Percentiles rank a stretch among this genome's conserved stretches.
Conservation (phyloP, 768 basidiomycete species). For the Serendipita sp. region DNA sequence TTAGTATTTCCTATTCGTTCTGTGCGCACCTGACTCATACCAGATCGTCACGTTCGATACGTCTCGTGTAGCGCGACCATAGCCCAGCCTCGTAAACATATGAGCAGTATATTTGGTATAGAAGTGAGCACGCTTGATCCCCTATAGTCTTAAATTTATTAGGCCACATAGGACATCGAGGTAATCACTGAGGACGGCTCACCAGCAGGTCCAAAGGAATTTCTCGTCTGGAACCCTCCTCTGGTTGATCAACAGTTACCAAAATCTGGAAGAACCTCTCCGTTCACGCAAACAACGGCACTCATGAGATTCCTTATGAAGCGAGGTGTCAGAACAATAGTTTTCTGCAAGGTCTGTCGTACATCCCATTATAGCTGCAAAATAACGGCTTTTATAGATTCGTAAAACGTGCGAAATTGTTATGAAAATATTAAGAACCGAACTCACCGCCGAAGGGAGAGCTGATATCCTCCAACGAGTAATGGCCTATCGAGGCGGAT, state of each 20-base stretch:
- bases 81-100: constrained; percentile 52
- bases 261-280: constrained; percentile 35
- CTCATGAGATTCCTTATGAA: constrained; percentile 74
- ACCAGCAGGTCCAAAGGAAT: constrained; percentile 65
- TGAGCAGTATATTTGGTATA: constrained; percentile 61
- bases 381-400: constrained; percentile 29
- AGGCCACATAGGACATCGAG: constrained; percentile 31
- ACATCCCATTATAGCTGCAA: neutral
- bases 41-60: constrained; percentile 44
- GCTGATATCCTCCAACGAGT: constrained; percentile 59
- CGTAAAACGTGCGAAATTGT: constrained; percentile 72
- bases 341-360: constrained; percentile 68
- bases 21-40: neutral
- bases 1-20: constrained; percentile 20
- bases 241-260: constrained; percentile 38
- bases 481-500: constrained; percentile 75
- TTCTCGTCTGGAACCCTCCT: constrained; percentile 61
- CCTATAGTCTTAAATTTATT: neutral
- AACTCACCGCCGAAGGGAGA: constrained; percentile 58
- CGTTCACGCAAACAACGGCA: constrained; percentile 50
- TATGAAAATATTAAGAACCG: constrained; percentile 59
- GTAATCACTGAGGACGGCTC: constrained; percentile 68
- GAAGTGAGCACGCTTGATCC: constrained; percentile 18
- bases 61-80: constrained; percentile 86
- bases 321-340: constrained; percentile 58